These are phyloP conservation scores for Bocquillonia castaneifolia DNA, from an alignment of 441 rosid species.

Conservation along the genomic window DNA sequence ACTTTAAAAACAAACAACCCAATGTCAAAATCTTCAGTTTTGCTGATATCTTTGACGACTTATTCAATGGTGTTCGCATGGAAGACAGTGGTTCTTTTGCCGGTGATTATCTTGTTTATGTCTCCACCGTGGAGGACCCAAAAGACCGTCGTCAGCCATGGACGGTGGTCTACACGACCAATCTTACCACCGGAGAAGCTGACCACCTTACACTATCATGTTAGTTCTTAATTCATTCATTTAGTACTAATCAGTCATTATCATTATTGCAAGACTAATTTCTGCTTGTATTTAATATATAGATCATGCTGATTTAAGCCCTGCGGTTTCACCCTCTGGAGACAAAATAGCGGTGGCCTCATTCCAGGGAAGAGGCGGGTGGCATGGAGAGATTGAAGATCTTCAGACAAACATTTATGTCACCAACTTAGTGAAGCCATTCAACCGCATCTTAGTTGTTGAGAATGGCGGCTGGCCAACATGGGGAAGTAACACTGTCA, in stretches of 20 bases:
- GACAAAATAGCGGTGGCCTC: not conserved
- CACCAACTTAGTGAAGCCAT: not conserved
- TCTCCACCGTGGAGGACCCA: not conserved
- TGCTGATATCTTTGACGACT: not conserved
- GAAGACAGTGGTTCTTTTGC: slow-evolving; percentile 2
- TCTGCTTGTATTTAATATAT: no score
- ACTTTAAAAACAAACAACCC: not conserved
- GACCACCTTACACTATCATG: slow-evolving; percentile 3
- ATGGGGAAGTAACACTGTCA: slow-evolving; percentile 6
- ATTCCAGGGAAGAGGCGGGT: slow-evolving; percentile 8
- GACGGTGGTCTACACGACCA: slow-evolving; percentile 8
- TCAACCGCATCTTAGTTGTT: not conserved
- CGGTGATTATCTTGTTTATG: slow-evolving; percentile 9
- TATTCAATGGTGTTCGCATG: not conserved
- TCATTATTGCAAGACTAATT: no score
- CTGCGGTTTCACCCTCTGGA: slow-evolving; percentile 3
- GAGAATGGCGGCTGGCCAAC: slow-evolving; percentile 12
- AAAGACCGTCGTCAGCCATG: slow-evolving; percentile 3
- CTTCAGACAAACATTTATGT: slow-evolving; percentile 6
- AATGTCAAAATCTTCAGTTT: slow-evolving; percentile 7
- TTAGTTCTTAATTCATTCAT: not conserved
- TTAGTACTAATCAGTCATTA: not conserved
- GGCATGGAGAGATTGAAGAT: slow-evolving; percentile 12
- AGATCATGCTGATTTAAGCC: slow-evolving; percentile 12
- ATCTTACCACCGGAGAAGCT: not conserved